These are phyloP conservation scores for Saitozyma sp. DNA, from an alignment of 768 basidiomycete species.

Conservation along the genomic window DNA sequence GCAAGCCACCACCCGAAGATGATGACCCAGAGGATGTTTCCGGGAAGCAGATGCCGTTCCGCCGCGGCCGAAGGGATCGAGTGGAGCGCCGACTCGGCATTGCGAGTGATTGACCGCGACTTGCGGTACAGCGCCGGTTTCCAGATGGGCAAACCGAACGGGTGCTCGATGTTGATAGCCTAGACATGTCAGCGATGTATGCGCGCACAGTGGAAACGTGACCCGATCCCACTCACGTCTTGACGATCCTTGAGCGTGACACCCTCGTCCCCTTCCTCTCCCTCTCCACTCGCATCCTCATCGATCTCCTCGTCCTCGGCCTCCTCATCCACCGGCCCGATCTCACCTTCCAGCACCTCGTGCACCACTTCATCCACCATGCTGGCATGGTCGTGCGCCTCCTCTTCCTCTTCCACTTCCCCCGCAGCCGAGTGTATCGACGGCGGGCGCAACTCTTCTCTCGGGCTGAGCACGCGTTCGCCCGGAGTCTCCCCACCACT, in stretches of 20 bases:
- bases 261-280: constrained; percentile 67
- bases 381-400: constrained; percentile 23
- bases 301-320: constrained; percentile 41
- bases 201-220: neutral
- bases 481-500: constrained; percentile 27
- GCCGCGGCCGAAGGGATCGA: constrained; percentile 87
- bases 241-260: constrained; percentile 93
- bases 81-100: constrained; percentile 93
- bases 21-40: constrained; percentile 88
- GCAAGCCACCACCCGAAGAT: constrained; percentile 94
- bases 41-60: constrained; percentile 86
- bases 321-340: constrained; percentile 29
- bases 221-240: constrained; percentile 60
- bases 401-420: constrained; percentile 42
- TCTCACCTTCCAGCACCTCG: constrained; percentile 38
- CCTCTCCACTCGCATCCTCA: constrained; percentile 34
- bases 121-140: constrained; percentile 99
- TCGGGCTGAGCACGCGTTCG: constrained; percentile 32
- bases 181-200: constrained; percentile 18
- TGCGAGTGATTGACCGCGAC: constrained; percentile 89
- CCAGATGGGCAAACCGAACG: constrained; percentile 99
- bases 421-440: constrained; percentile 40
- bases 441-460: constrained; percentile 31
- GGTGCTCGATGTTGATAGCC: constrained; percentile 94
- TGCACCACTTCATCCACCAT: constrained; percentile 41